These are phyloP conservation scores for Saposhnikovia divaricata DNA, from an alignment of 129 eudicot genomes.

Conservation along the genomic window DNA sequence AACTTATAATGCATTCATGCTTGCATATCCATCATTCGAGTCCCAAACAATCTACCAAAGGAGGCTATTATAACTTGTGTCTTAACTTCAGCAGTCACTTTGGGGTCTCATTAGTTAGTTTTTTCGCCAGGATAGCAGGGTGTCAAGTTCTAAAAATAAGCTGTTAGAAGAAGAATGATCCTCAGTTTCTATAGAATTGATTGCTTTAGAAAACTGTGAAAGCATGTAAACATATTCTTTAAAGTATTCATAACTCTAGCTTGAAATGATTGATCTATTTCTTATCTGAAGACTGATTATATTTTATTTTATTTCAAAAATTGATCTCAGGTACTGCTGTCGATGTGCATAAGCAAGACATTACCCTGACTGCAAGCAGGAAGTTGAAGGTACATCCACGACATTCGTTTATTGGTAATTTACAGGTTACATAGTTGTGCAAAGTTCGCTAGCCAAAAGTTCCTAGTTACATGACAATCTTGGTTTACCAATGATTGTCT, in stretches of 20 bases:
- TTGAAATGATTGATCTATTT: neutral
- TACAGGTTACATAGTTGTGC: neutral
- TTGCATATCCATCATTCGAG: too few species aligned
- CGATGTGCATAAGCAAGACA: constrained; percentile 7
- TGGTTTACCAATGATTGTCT: neutral
- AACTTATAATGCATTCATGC: too few species aligned
- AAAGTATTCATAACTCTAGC: too few species aligned
- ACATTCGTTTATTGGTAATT: neutral
- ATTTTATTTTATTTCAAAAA: neutral
- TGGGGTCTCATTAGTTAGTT: too few species aligned
- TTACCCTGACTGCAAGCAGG: constrained; percentile 24
- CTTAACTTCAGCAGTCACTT: too few species aligned
- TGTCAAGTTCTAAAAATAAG: neutral
- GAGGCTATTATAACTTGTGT: neutral
- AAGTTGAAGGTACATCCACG: constrained; percentile 40
- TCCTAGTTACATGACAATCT: neutral
- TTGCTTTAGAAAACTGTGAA: too few species aligned
- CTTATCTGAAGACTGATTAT: neutral
- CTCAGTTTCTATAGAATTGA: too few species aligned
- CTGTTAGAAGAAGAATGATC: neutral
- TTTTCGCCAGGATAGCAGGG: neutral
- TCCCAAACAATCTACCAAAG: neutral
- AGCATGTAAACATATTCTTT: too few species aligned
- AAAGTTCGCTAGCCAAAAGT: neutral
- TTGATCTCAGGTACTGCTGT: constrained; percentile 19